Evolutionary conservation across 2,329 filamentous ascomycete species (phyloP), one percentile per base, ranked within the genome.

Genomic region (Botrytis paeoniae): DNA sequence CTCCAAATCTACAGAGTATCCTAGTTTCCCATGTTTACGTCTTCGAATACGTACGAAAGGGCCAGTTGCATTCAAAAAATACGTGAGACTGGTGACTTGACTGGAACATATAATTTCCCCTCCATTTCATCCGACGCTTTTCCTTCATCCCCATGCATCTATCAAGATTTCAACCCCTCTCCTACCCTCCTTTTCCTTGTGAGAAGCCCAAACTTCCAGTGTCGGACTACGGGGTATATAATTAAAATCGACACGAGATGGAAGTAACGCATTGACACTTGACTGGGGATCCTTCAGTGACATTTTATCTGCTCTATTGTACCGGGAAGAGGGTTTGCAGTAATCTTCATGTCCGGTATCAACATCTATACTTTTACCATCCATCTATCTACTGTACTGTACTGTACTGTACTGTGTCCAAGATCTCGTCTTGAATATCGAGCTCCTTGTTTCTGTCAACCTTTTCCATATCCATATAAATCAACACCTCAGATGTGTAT

Each of bases 81-180:
- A 65, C 63, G 48, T 51, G 63, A 51, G 63, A 66, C 43, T 37
- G 63, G 63, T 35, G 43, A 29, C 45, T 39, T 16, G 63, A 51
- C 63, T 66, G 63, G 63, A 66, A 66, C 63, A 51, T 51, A 66
- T 51, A 48, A 66, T 66, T n/a, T 66, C 63, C 43, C 43, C 63
- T 37, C 32, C 32, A 51, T 39, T 20, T 35, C 22, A n/a, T 65
- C 43, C 60, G 25, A n/a, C 37, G 14, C 14, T 18, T 65, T 51
- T 25, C 22, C 43, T 16, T 35, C 25, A 37, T 65, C 43, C 51
- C 37, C n/a, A 16, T 43, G 61, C 39, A 63, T 43, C 64, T 54
- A 29, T 66, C 45, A 14, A 54, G 35, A 39, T 10, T 39, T 14
- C 32, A 20, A 39, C 64, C 64, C 64, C 45, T 29, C n/a, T 32